Base-by-base conservation (phyloP, 306 rosid genomes). In the Astragalus glycyphyllos region DNA sequence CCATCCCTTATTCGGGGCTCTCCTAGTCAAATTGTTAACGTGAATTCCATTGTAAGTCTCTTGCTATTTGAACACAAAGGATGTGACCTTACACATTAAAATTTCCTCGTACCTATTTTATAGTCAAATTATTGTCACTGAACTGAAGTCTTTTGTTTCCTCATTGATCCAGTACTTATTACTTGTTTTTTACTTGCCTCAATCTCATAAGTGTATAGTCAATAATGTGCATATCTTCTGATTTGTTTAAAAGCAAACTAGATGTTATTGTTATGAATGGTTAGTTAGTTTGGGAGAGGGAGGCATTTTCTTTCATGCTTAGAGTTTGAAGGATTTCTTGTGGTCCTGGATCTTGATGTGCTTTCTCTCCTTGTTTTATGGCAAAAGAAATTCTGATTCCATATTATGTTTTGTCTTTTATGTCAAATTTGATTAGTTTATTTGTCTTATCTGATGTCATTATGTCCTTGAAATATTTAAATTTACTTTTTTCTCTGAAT, bases 1-100 rank as follows among this genome's bases (percentile, higher is more conserved):
- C 99, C 97, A 77, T 91, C 99, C 73, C 99, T 94, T 61, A 55
- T 93, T 68, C 84, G 88, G 85, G 98, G 95, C 46, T 89, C 97
- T 80, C 95, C 98, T 34, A 88, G 98, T 87, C 96, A 97, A 61
- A 87, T 94, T 72, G 83, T 94, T 73, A 90, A 94, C 68, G 69
- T 94, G 86, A 94, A 94, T 69, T 88, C 97, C 31, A 15, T 89
- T 49, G 99, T 94, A 91, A 91, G 96, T 87, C 68, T 73, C 80
- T 42, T 48, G 5, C 65, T 38, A 20, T 73, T 60, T 68, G 31
- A 58, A 45, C 59, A 49, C 44, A 35, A 12, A 46, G 45, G 50
- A 34, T 58, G 45, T 14, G 17, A 14, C 15, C 47, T 15, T 11
- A 56, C 58, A 16, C 59, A 23, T 75, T 13, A 38, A 57, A 54